These are phyloP conservation scores for Daldinia eschscholtzii DNA, from an alignment of 2,329 filamentous ascomycete genomes.

Conservation along the genomic window DNA sequence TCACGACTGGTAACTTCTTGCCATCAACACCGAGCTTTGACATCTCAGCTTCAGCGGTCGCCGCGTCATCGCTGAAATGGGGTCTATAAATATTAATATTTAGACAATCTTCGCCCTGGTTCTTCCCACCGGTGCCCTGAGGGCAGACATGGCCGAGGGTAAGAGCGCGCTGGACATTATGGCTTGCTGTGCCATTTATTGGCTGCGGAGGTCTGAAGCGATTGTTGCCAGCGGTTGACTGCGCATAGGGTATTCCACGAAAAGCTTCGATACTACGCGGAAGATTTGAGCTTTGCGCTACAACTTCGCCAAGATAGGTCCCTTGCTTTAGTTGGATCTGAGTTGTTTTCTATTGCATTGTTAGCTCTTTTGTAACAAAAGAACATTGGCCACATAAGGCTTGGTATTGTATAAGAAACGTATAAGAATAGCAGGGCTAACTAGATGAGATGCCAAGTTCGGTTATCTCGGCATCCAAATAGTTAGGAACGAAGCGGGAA, in stretches of 20 bases:
- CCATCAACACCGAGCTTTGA: constrained; percentile 47
- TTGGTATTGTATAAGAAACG: background rate
- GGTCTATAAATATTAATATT: constrained; percentile 65
- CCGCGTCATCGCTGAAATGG: constrained; percentile 48
- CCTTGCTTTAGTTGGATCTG: constrained; percentile 56
- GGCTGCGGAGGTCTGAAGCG: constrained; percentile 61
- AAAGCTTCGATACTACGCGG: constrained; percentile 62
- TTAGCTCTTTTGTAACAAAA: constrained; percentile 34
- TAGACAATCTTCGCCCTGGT: constrained; percentile 65
- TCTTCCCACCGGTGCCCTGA: constrained; percentile 45
- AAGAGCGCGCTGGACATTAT: constrained; percentile 52
- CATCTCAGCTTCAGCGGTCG: constrained; percentile 37
- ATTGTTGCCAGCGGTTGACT: constrained; percentile 55
- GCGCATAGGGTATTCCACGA: constrained; percentile 64
- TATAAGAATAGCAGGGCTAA: constrained; percentile 20
- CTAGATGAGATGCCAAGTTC: constrained; percentile 33
- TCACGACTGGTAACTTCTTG: constrained; percentile 61
- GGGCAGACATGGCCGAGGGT: constrained; percentile 56
- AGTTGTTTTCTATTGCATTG: constrained; percentile 46
- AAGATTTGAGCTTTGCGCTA: constrained; percentile 48
- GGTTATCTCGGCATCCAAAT: constrained; percentile 17
- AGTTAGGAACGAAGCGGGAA: constrained; percentile 11
- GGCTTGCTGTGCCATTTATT: constrained; percentile 47
- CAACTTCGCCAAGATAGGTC: constrained; percentile 56
- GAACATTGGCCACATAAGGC: too few relatives aligned